phyloP scores from a whole-genome alignment of 2,329 filamentous ascomycete genomes.

The Kalmusia sp. region DNA sequence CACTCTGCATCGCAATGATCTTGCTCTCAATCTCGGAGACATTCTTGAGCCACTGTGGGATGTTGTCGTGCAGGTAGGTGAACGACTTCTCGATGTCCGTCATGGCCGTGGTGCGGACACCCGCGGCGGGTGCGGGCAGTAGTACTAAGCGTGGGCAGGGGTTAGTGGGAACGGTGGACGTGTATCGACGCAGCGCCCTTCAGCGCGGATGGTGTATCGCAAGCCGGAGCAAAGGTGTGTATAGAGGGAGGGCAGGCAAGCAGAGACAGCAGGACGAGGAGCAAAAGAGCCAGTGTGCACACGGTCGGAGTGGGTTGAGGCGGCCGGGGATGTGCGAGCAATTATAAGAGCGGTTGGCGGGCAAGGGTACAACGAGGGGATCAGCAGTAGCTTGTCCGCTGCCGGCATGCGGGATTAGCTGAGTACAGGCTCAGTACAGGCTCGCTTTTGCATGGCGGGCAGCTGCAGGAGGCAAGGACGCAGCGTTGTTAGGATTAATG shows the following conservation, averaged over 20 bases:
- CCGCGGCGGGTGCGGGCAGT: not conserved
- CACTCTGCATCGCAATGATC: conserved; percentile 42
- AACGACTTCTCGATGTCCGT: conserved; percentile 48
- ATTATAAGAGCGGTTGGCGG: conserved; percentile 32
- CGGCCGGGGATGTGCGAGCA: conserved; percentile 19
- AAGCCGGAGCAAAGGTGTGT: not conserved
- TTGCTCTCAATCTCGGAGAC: conserved; percentile 40
- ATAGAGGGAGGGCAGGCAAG: not conserved
- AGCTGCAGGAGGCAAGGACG: conserved; percentile 30
- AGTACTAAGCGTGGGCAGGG: not conserved
- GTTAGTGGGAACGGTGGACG: not conserved
- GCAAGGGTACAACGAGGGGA: conserved; percentile 28
- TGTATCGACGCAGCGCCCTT: conserved; percentile 2
- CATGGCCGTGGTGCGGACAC: conserved; percentile 32
- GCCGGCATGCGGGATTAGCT: conserved; percentile 32
- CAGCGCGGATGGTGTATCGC: conserved; percentile 22
- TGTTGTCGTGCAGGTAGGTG: conserved; percentile 45
- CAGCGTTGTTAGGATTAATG: conserved; percentile 15
- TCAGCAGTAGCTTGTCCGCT: conserved; percentile 31
- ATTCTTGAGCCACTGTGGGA: conserved; percentile 47
- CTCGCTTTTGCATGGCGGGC: conserved; percentile 31
- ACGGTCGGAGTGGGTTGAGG: conserved; percentile 6
- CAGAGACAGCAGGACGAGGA: not conserved
- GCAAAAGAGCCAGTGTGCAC: not conserved
- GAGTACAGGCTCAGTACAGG: conserved; percentile 32